Evolutionary conservation across 345 rosid genomes (phyloP).

Genomic region (Populus simonii): DNA sequence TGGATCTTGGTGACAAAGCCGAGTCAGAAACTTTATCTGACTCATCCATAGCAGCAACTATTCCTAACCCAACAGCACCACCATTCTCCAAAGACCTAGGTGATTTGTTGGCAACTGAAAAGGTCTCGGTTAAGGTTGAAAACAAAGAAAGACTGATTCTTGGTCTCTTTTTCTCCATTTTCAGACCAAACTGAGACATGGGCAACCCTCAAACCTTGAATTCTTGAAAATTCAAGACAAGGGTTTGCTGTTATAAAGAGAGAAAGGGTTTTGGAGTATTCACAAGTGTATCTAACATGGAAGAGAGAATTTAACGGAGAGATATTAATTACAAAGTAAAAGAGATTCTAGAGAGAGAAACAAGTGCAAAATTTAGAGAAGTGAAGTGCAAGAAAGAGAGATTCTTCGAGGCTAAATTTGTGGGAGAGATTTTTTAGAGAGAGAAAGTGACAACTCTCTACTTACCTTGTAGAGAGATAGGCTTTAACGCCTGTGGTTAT

Average conservation of each 20-base stretch:
- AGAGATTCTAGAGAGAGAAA: neutral
- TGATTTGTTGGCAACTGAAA: neutral
- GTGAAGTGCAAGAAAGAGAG: neutral
- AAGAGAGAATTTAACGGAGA: neutral
- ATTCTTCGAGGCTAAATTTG: neutral
- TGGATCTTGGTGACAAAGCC: neutral
- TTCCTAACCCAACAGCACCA: neutral
- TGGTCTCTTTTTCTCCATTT: neutral
- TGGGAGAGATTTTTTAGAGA: neutral
- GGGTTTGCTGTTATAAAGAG: neutral
- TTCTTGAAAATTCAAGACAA: neutral
- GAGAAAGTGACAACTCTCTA: neutral
- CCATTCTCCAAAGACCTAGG: neutral
- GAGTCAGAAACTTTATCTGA: neutral
- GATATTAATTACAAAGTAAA: neutral
- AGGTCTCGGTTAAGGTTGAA: neutral
- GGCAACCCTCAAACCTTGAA: neutral
- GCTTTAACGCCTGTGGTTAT: neutral
- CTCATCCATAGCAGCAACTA: neutral
- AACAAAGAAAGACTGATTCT: neutral
- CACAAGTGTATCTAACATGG: neutral
- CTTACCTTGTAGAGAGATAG: neutral
- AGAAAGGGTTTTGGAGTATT: neutral
- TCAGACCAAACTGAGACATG: neutral
- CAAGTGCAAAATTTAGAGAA: neutral